Evolutionary conservation across 257 asterid genomes (phyloP).

Genomic region (Lycium ferocissimum): DNA sequence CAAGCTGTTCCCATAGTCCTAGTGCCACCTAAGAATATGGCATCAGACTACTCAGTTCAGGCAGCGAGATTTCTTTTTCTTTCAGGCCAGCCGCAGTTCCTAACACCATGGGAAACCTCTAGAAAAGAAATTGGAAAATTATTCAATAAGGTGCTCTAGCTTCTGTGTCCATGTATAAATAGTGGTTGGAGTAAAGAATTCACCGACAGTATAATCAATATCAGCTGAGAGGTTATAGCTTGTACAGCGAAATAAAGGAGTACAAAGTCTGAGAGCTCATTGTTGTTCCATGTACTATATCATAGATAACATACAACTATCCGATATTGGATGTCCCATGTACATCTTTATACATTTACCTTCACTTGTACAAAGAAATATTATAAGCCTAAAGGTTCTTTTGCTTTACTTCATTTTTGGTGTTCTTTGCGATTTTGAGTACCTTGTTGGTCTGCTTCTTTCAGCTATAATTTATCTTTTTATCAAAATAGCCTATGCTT

Average conservation of each 20-base stretch:
- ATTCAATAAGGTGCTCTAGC: background rate
- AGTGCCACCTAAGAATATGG: background rate
- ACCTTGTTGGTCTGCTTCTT: background rate
- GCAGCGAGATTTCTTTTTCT: background rate
- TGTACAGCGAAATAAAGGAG: background rate
- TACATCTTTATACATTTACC: background rate
- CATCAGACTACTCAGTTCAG: background rate
- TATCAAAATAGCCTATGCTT: background rate
- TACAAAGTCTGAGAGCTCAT: background rate
- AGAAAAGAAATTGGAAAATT: background rate
- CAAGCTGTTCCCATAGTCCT: background rate
- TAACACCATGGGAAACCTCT: background rate
- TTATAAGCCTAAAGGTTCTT: background rate
- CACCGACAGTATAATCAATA: background rate
- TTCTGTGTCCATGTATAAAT: background rate
- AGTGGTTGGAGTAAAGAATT: background rate
- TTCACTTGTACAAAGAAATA: background rate
- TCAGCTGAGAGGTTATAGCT: conserved; percentile 3
- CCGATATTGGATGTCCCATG: background rate
- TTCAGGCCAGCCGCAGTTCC: background rate
- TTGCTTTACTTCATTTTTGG: conserved; percentile 6
- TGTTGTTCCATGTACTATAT: background rate
- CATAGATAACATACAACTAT: background rate
- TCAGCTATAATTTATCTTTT: background rate
- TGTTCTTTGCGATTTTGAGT: background rate